phyloP scores from a whole-genome alignment of 345 rosid species.

The Cardamine occulta region DNA sequence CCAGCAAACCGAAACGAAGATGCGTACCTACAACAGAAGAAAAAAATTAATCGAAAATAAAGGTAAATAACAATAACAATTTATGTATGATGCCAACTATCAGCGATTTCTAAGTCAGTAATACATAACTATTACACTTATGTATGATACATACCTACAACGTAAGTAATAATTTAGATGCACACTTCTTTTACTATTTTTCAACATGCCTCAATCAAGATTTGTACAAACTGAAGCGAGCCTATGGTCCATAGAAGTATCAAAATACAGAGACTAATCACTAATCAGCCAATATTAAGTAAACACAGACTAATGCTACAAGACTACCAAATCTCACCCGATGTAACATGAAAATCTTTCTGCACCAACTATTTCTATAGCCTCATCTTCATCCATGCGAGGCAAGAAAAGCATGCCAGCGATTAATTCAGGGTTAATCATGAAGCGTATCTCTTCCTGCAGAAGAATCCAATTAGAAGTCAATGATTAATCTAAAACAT shows the following conservation, averaged over 20 bases:
- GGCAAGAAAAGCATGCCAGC: slow-evolving; percentile 95
- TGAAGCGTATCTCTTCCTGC: slow-evolving; percentile 97
- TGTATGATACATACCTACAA: slow-evolving; percentile 16
- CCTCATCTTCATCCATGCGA: slow-evolving; percentile 84
- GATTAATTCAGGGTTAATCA: slow-evolving; percentile 92
- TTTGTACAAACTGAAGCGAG: background rate
- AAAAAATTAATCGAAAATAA: slow-evolving; percentile 33
- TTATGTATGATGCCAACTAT: slow-evolving; percentile 5
- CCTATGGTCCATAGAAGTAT: slow-evolving; percentile 26
- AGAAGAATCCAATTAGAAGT: slow-evolving; percentile 16
- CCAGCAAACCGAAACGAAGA: slow-evolving; percentile 88
- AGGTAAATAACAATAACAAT: slow-evolving; percentile 26
- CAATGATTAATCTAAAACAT: background rate
- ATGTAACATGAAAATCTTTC: slow-evolving; percentile 84
- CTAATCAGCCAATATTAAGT: slow-evolving; percentile 5
- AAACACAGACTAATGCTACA: slow-evolving; percentile 18
- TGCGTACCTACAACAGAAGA: slow-evolving; percentile 72
- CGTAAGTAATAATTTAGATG: background rate
- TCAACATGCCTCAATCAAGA: slow-evolving; percentile 18
- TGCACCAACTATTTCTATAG: slow-evolving; percentile 83
- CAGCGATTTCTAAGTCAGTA: background rate
- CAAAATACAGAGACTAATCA: slow-evolving; percentile 10
- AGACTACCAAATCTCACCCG: slow-evolving; percentile 62
- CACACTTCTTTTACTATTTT: background rate
- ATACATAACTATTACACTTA: background rate